Evolutionary conservation across 192 early-diverging fungal species (phyloP).

Genomic region (Podila horticola): DNA sequence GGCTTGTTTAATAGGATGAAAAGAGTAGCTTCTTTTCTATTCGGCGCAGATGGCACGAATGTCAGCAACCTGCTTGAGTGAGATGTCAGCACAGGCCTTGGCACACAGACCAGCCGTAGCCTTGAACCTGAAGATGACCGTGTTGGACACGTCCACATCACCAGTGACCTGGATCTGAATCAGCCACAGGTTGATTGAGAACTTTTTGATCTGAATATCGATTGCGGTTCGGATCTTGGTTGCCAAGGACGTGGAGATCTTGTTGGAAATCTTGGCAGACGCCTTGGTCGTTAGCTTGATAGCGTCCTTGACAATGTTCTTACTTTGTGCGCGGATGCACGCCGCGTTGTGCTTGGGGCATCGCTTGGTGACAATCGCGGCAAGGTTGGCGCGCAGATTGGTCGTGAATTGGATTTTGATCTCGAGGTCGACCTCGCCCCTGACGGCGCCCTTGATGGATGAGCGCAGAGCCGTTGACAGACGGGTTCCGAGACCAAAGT

Average conservation of each 20-base stretch:
- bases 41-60: constrained; percentile 34
- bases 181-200: constrained; percentile 42
- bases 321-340: constrained; percentile 30
- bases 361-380: constrained; percentile 26
- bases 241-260: constrained; percentile 18
- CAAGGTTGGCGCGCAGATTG: constrained; percentile 42
- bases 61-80: constrained; percentile 24
- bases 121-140: constrained; percentile 29
- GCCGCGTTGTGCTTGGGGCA: constrained; percentile 41
- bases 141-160: constrained; percentile 29
- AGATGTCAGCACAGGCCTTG: constrained; percentile 30
- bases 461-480: constrained; percentile 27
- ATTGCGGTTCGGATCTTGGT: constrained; percentile 40
- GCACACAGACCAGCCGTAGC: constrained; percentile 24
- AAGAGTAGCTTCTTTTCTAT: not conserved
- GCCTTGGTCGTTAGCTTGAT: constrained; percentile 49
- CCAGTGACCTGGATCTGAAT: constrained; percentile 40
- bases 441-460: constrained; percentile 49
- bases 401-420: constrained; percentile 44
- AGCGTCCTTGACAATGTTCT: constrained; percentile 39
- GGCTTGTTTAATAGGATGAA: not conserved
- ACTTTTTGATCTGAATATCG: constrained; percentile 49
- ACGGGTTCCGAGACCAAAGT: constrained; percentile 43
- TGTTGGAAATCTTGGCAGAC: constrained; percentile 34
- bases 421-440: constrained; percentile 43